phyloP scores from a whole-genome alignment of 768 basidiomycete genomes.

The Boletus speciosus region DNA sequence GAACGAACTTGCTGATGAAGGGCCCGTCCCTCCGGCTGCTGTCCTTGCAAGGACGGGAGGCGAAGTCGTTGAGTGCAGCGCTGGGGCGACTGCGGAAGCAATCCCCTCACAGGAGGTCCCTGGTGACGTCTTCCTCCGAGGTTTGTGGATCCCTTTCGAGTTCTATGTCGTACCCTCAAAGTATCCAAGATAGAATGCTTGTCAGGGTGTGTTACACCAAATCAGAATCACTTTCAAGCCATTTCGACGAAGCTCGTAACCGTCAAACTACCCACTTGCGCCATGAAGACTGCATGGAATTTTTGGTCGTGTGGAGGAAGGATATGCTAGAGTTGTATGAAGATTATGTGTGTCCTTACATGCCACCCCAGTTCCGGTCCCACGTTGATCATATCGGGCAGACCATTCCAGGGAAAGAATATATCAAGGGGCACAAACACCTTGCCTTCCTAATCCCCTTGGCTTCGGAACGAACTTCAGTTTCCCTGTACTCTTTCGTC shows the following conservation, averaged over 20 bases:
- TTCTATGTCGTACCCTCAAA: conserved; percentile 11
- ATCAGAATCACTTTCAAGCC: conserved; percentile 42
- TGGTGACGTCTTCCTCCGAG: conserved; percentile 70
- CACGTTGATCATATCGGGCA: conserved; percentile 26
- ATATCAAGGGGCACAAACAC: conserved; percentile 66
- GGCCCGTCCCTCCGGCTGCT: conserved; percentile 53
- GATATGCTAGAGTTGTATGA: conserved; percentile 79
- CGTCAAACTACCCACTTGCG: conserved; percentile 58
- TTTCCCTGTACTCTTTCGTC: conserved; percentile 85
- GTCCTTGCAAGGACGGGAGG: conserved; percentile 63
- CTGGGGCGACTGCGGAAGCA: conserved; percentile 47
- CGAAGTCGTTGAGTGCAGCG: conserved; percentile 60
- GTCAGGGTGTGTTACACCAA: conserved; percentile 69
- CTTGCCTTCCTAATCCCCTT: conserved; percentile 80
- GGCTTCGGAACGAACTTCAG: conserved; percentile 51
- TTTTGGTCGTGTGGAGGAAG: conserved; percentile 80
- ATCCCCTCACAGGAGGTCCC: conserved; percentile 22
- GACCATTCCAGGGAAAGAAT: conserved; percentile 65
- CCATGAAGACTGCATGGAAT: conserved; percentile 75
- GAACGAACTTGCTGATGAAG: conserved; percentile 19
- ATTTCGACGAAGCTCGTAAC: conserved; percentile 67
- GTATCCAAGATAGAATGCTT: conserved; percentile 78
- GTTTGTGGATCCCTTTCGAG: conserved; percentile 37
- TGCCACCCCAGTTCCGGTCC: not conserved
- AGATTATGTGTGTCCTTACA: conserved; percentile 62